A percentile compares a stretch with the other conserved stretches of the same genome.
These are phyloP conservation scores for Neopestalotiopsis sp. DNA, from an alignment of 2,329 filamentous ascomycete genomes.

Conservation along the genomic window DNA sequence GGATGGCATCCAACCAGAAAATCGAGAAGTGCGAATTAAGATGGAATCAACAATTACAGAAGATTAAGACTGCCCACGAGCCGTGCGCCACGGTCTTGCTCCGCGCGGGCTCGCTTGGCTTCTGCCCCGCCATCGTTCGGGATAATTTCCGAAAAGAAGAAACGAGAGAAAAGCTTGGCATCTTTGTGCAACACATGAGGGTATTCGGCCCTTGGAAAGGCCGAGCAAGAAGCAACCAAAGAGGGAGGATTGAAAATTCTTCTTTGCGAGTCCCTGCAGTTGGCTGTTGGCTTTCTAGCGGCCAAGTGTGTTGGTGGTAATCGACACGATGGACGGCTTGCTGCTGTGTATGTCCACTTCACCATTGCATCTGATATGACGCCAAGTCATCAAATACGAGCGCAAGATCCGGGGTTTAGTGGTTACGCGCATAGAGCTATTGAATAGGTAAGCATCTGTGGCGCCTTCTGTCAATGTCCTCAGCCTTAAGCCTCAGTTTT, in stretches of 20 bases:
- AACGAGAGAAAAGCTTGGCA: background rate
- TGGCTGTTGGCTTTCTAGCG: background rate
- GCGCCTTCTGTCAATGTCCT: background rate
- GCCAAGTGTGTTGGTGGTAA: background rate
- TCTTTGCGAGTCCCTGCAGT: background rate
- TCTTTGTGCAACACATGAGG: background rate
- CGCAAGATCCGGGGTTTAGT: background rate
- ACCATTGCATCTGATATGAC: background rate
- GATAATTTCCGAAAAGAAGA: conserved; percentile 1
- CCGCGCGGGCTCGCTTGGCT: background rate
- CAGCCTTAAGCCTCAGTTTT: background rate
- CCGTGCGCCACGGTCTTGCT: background rate
- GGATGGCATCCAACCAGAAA: background rate
- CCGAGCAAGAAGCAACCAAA: no score
- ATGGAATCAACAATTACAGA: background rate
- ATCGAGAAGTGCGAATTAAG: background rate
- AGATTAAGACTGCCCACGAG: background rate
- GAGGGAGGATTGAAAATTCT: no score
- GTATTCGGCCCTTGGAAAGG: no score
- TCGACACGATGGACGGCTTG: background rate
- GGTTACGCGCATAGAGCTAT: conserved; percentile 2
- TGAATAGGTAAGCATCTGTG: background rate
- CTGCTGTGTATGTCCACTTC: background rate
- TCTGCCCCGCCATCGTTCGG: conserved; percentile 1
- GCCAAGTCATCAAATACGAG: background rate